A percentile compares a stretch with the other conserved stretches of the same genome.
Evolutionary conservation across 768 basidiomycete species (phyloP).

Genomic region (Clavulina sp.): DNA sequence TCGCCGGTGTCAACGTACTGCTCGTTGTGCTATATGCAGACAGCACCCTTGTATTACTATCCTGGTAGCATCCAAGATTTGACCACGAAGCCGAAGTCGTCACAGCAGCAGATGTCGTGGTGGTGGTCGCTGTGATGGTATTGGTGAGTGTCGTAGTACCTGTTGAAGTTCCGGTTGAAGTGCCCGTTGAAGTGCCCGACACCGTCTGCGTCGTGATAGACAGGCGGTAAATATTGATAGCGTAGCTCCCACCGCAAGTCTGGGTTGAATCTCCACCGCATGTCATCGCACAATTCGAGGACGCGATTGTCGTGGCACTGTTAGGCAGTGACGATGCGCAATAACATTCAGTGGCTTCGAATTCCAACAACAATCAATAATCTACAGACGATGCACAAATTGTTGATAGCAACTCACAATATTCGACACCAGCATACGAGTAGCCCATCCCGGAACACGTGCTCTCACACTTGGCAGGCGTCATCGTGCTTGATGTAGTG

Average conservation of each 20-base stretch:
- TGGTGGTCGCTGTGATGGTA: too few relatives aligned
- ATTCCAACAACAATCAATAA: background rate
- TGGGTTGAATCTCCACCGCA: constrained; percentile 5
- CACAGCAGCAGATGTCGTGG: background rate
- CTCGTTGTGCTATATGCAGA: background rate
- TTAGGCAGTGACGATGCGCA: background rate
- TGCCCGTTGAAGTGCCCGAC: background rate
- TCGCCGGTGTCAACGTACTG: background rate
- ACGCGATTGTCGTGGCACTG: background rate
- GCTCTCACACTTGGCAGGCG: background rate
- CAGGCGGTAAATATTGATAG: background rate
- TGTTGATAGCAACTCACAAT: background rate
- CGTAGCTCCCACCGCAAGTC: constrained; percentile 2
- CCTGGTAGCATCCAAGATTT: background rate
- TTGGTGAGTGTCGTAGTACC: too few relatives aligned
- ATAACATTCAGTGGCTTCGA: background rate
- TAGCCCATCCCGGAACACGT: constrained; percentile 3
- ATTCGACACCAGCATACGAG: constrained; percentile 8
- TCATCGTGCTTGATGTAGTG: background rate
- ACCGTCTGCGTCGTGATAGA: background rate
- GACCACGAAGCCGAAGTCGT: background rate
- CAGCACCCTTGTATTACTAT: background rate
- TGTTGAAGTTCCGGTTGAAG: background rate
- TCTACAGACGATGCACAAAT: background rate
- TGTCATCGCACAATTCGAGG: constrained; percentile 4